Evolutionary conservation across 352 stramenopile genomes (phyloP).

Genomic region (Phytopythium cucurbitacearum): DNA sequence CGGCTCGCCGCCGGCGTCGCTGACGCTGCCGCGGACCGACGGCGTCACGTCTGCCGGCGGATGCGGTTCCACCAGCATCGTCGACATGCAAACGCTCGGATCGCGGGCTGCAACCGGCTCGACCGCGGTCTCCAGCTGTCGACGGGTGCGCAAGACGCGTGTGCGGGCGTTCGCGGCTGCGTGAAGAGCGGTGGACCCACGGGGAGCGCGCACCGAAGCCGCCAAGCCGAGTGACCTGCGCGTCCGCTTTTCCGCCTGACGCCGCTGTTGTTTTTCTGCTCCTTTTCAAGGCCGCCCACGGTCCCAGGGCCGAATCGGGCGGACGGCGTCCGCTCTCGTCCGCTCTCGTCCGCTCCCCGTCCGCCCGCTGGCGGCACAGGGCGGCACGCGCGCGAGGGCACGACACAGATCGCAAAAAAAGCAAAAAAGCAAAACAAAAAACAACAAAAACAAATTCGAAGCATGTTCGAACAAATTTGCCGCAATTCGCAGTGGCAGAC

Average conservation of each 20-base stretch:
- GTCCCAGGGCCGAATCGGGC: not conserved
- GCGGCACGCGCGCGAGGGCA: not conserved
- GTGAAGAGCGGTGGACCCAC: too few species aligned
- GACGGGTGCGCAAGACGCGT: too few species aligned
- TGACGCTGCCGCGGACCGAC: not conserved
- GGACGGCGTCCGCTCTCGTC: slow-evolving; percentile 1
- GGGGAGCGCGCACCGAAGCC: too few species aligned
- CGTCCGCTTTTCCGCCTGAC: slow-evolving; percentile 5
- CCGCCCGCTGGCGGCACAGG: slow-evolving; percentile 2
- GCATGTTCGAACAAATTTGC: too few species aligned
- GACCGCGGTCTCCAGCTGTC: too few species aligned
- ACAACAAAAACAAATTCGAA: too few species aligned
- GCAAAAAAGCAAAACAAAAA: too few species aligned
- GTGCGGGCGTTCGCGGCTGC: too few species aligned
- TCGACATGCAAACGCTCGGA: slow-evolving; percentile 1
- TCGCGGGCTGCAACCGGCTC: too few species aligned
- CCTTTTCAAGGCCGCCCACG: slow-evolving; percentile 1
- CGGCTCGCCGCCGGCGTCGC: not conserved
- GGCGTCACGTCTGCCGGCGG: not conserved
- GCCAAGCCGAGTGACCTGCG: not conserved
- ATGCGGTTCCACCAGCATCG: not conserved
- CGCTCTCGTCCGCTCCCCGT: not conserved
- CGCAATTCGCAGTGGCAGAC: too few species aligned
- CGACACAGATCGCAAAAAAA: too few species aligned
- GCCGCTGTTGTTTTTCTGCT: not conserved